Evolutionary conservation across 352 stramenopile genomes (phyloP), one percentile per base, ranked within the genome.

Genomic region (Globisporangium mamillatum): DNA sequence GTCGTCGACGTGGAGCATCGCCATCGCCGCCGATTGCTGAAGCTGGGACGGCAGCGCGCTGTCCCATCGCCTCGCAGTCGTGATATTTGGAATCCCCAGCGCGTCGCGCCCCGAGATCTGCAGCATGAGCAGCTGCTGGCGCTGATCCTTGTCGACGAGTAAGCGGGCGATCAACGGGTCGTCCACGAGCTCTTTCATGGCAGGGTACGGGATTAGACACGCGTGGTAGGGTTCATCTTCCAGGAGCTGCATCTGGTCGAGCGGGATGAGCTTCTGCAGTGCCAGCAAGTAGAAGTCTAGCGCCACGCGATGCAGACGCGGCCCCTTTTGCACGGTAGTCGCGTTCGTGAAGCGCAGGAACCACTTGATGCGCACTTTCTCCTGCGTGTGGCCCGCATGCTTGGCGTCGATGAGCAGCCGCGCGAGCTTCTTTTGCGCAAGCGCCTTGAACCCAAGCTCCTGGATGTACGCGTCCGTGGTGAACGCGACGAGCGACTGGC

Each of bases 371-470:
- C 81, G 74, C 24, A 84, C 66, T 56, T 67, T 79, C 53, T 90
- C 81, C n/a, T 84, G 73, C 25, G 70, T 68, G 22, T 76, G 73
- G 7, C 72, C 74, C 1, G 74, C 68, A 18, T 78, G 64, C 55
- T 85, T 84, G 0, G 78, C 80, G n/a, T 74, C 75, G 4, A 77
- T 29, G 0, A 93, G 58, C 27, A 93, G 48, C 14, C 75, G 69
- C 7, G 76, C 53, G 46, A 93, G 69, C 12, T 90, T 90, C 24
- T 77, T 78, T 50, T 88, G 82, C 2, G 83, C 82, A 22, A 81
- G 63, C 1, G 68, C 55, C 36, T 86, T 90, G 55, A 91, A 91
- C 1, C 84, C 83, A n/a, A 92, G 60, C 48, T 93, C 86, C 20
- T 78, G 48, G 9, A 88, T 75, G 67, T 91, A 93, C 7, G 77